These are phyloP conservation scores for Penicillium sp. DNA, from an alignment of 2,329 filamentous ascomycete genomes.

Conservation along the genomic window DNA sequence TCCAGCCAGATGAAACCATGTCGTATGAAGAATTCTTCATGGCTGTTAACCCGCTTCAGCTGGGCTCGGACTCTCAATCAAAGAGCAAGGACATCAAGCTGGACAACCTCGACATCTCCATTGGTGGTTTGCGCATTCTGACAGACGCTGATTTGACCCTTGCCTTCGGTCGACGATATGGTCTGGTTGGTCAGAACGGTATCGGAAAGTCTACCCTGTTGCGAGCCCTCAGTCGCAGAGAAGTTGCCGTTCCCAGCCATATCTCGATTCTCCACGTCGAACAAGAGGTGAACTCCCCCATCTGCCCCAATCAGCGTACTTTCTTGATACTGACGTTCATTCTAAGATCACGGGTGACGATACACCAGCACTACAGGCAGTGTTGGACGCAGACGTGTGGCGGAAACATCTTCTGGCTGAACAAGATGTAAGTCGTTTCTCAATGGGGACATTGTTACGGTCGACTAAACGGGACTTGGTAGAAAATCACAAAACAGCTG, in stretches of 20 bases:
- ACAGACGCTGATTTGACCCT: slow-evolving; percentile 88
- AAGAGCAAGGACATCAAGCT: slow-evolving; percentile 99
- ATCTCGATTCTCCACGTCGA: slow-evolving; percentile 99
- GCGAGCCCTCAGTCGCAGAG: slow-evolving; percentile 85
- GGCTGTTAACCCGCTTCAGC: slow-evolving; percentile 94
- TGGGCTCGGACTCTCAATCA: slow-evolving; percentile 67
- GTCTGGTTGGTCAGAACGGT: slow-evolving; percentile 98
- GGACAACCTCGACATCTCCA: slow-evolving; percentile 92
- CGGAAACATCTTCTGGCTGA: slow-evolving; percentile 90
- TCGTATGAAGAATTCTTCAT: slow-evolving; percentile 99
- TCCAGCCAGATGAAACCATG: slow-evolving; percentile 78
- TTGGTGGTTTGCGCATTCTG: slow-evolving; percentile 83
- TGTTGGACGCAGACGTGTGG: slow-evolving; percentile 97
- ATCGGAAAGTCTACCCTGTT: slow-evolving; percentile 96
- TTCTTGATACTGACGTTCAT: slow-evolving; percentile 17
- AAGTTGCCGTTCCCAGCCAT: slow-evolving; percentile 90
- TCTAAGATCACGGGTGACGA: slow-evolving; percentile 86
- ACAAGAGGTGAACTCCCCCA: slow-evolving; percentile 68
- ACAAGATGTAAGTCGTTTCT: slow-evolving; percentile 65
- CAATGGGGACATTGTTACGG: not conserved
- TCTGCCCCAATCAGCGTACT: not conserved
- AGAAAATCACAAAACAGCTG: slow-evolving; percentile 76
- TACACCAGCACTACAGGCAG: slow-evolving; percentile 89
- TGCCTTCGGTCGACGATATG: slow-evolving; percentile 90
- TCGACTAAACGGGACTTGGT: slow-evolving; percentile 13